phyloP scores from a whole-genome alignment of 495 filamentous ascomycete species.

The Podospora bellae-mahoneyi region DNA sequence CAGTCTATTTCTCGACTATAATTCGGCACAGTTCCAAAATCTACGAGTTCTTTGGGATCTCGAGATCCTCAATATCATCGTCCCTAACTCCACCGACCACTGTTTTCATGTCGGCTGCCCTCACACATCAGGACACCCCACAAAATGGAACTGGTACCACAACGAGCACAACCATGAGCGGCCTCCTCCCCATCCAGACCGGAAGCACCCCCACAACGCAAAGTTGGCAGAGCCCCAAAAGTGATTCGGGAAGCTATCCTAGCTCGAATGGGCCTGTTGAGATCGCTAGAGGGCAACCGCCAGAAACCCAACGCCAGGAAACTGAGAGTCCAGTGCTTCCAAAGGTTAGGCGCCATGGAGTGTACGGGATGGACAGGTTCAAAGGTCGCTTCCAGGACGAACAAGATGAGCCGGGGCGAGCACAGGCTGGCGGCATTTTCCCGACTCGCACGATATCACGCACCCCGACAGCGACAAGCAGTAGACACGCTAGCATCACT shows the following conservation, averaged over 20 bases:
- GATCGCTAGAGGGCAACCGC: background rate
- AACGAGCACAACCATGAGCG: constrained; percentile 1
- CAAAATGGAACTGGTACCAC: background rate
- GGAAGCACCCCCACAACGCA: background rate
- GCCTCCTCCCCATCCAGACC: background rate
- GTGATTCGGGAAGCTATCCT: background rate
- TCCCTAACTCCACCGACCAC: background rate
- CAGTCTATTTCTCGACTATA: constrained; percentile 15
- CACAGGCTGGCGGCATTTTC: no score
- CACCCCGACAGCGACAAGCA: no score
- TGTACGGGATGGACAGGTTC: background rate
- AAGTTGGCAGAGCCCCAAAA: background rate
- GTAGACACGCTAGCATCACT: no score
- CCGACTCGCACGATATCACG: no score
- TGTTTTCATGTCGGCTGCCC: background rate
- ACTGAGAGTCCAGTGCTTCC: background rate
- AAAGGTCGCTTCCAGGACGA: background rate
- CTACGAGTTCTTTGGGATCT: constrained; percentile 29
- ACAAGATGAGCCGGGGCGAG: no score
- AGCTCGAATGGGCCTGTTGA: background rate
- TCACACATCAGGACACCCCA: background rate
- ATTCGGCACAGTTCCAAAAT: constrained; percentile 26
- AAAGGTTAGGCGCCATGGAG: background rate
- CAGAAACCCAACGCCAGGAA: background rate
- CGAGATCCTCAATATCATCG: constrained; percentile 11